phyloP scores from a whole-genome alignment of 2,329 filamentous ascomycete species.

The Xylaria digitata region DNA sequence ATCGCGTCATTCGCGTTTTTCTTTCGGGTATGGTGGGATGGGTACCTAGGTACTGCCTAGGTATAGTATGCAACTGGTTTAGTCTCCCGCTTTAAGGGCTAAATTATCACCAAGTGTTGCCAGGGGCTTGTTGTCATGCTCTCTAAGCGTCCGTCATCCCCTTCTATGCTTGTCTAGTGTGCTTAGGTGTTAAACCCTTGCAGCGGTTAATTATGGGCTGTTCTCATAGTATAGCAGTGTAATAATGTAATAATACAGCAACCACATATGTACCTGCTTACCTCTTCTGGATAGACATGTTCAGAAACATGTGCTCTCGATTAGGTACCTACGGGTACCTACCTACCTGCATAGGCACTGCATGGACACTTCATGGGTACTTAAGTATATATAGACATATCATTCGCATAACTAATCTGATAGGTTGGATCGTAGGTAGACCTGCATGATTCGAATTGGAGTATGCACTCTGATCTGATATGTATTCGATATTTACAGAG shows the following conservation, averaged over 20 bases:
- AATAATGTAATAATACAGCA: background rate
- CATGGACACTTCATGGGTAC: no score
- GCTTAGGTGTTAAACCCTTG: slow-evolving; percentile 3
- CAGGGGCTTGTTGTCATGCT: slow-evolving; percentile 23
- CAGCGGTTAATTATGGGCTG: slow-evolving; percentile 31
- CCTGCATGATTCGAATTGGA: no score
- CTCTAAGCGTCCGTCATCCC: slow-evolving; percentile 26
- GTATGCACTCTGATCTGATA: no score
- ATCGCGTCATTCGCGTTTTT: slow-evolving; percentile 13
- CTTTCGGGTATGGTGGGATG: background rate
- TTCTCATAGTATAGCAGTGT: background rate
- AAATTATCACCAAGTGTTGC: background rate
- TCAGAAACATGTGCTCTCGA: no score
- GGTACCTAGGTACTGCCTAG: background rate
- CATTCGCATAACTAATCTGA: no score
- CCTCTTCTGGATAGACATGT: background rate
- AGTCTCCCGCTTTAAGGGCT: background rate
- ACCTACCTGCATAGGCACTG: no score
- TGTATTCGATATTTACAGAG: no score
- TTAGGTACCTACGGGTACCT: no score
- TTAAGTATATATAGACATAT: no score
- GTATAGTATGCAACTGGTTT: slow-evolving; percentile 11
- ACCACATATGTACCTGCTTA: background rate
- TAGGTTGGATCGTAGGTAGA: no score
- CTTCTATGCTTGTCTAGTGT: slow-evolving; percentile 9